These are phyloP conservation scores for Chytriomyces sp. DNA, from an alignment of 192 early-diverging fungal species.

Conservation along the genomic window DNA sequence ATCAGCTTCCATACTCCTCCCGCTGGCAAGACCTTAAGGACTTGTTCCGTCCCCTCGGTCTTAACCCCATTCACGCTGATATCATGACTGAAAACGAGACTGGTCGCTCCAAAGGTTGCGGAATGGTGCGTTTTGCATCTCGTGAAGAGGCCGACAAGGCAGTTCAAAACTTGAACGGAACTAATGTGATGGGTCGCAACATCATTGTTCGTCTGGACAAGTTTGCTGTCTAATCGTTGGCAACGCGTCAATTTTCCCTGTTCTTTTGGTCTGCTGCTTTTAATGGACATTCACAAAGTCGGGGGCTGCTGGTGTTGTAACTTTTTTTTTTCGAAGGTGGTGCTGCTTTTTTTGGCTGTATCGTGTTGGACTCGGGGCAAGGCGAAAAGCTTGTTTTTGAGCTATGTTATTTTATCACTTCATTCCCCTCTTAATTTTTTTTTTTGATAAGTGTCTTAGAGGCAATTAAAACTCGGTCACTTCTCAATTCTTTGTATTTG, in stretches of 20 bases:
- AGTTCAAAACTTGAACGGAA: conserved; percentile 56
- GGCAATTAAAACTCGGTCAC: too few relatives aligned
- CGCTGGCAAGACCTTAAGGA: conserved; percentile 65
- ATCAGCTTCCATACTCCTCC: conserved; percentile 52
- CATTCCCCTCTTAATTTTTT: not conserved
- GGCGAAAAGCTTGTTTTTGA: not conserved
- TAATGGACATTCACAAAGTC: not conserved
- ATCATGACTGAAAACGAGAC: conserved; percentile 50
- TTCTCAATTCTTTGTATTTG: too few relatives aligned
- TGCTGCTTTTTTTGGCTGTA: not conserved
- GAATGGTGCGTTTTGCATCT: conserved; percentile 63
- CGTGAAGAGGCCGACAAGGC: conserved; percentile 74
- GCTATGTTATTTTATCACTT: not conserved
- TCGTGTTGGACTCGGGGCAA: not conserved
- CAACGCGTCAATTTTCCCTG: not conserved
- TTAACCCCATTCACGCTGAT: conserved; percentile 59
- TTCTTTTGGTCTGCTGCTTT: not conserved
- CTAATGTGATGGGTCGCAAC: conserved; percentile 48
- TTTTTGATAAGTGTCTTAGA: not conserved
- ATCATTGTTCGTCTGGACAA: conserved; percentile 59
- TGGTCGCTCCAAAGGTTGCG: conserved; percentile 58
- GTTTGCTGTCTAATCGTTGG: conserved; percentile 37
- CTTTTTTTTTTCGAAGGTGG: not conserved
- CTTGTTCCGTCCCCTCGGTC: conserved; percentile 50
- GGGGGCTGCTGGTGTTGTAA: not conserved